These are phyloP conservation scores for Lunularia cruciata DNA, from an alignment of 225 moss, liverwort and hornwort species.

Conservation along the genomic window DNA sequence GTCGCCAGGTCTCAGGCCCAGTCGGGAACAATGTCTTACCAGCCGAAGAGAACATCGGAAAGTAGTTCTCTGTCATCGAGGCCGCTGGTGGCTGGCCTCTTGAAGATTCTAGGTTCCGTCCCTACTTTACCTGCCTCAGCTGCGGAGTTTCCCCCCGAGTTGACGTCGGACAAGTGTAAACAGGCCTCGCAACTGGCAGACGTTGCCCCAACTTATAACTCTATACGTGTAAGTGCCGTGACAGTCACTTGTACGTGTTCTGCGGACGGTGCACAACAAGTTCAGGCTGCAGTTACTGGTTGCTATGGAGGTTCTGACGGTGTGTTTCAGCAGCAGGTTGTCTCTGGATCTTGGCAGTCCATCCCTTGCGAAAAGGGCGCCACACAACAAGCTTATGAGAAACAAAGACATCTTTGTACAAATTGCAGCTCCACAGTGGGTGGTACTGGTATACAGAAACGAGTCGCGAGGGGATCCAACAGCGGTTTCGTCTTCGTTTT, in stretches of 20 bases:
- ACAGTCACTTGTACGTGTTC: constrained; percentile 42
- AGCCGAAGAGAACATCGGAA: neutral
- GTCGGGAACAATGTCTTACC: neutral
- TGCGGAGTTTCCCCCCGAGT: constrained; percentile 37
- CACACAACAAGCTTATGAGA: neutral
- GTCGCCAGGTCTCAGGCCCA: neutral
- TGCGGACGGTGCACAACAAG: constrained; percentile 31
- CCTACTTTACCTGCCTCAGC: constrained; percentile 50
- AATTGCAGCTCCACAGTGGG: neutral
- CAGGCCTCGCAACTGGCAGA: neutral
- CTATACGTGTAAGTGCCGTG: constrained; percentile 46
- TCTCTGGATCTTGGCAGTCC: constrained; percentile 34
- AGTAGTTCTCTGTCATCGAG: constrained; percentile 9
- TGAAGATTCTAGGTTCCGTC: constrained; percentile 39
- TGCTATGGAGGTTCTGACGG: constrained; percentile 31
- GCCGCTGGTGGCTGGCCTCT: constrained; percentile 29
- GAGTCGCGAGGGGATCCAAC: constrained; percentile 61
- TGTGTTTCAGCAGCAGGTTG: constrained; percentile 30
- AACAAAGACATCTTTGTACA: constrained; percentile 2
- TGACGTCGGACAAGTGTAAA: neutral
- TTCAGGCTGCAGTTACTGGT: constrained; percentile 35
- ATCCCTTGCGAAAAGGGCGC: neutral
- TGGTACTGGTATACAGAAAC: constrained; percentile 26
- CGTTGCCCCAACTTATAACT: constrained; percentile 14
- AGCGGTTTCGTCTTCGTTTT: constrained; percentile 88